Evolutionary conservation across 257 asterid genomes (phyloP).

Genomic region (Phtheirospermum japonicum): DNA sequence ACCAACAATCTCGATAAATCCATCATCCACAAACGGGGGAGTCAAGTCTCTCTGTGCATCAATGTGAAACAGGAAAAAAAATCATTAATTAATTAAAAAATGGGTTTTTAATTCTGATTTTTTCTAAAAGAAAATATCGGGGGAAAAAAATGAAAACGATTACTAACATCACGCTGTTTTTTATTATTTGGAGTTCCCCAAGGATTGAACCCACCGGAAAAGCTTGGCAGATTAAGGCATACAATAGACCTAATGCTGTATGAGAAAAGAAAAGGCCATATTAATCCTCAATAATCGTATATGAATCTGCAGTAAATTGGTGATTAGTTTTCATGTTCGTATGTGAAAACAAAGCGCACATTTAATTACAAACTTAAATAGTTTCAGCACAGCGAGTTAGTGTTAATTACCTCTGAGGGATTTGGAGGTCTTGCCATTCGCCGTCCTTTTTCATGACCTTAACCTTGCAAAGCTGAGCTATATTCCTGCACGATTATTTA

Average conservation of each 20-base stretch:
- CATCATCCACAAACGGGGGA: slow-evolving; percentile 86
- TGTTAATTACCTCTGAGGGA: slow-evolving; percentile 71
- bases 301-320: not conserved
- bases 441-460: slow-evolving; percentile 72
- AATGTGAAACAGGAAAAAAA: not conserved
- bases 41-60: slow-evolving; percentile 40
- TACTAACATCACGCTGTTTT: slow-evolving; percentile 58
- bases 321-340: not conserved
- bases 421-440: slow-evolving; percentile 64
- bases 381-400: too few species aligned
- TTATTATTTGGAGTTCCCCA: slow-evolving; percentile 79
- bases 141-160: not conserved
- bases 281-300: not conserved
- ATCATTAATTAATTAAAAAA: not conserved
- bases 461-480: slow-evolving; percentile 72
- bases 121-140: not conserved
- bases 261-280: not conserved
- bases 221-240: slow-evolving; percentile 92
- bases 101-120: too few species aligned
- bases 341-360: too few species aligned
- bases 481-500: slow-evolving; percentile 45
- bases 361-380: too few species aligned
- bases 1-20: slow-evolving; percentile 81
- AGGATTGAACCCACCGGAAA: slow-evolving; percentile 95
- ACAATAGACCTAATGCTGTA: slow-evolving; percentile 81